Conservation (phyloP, 345 rosid species). For the Moricandia arvensis region DNA sequence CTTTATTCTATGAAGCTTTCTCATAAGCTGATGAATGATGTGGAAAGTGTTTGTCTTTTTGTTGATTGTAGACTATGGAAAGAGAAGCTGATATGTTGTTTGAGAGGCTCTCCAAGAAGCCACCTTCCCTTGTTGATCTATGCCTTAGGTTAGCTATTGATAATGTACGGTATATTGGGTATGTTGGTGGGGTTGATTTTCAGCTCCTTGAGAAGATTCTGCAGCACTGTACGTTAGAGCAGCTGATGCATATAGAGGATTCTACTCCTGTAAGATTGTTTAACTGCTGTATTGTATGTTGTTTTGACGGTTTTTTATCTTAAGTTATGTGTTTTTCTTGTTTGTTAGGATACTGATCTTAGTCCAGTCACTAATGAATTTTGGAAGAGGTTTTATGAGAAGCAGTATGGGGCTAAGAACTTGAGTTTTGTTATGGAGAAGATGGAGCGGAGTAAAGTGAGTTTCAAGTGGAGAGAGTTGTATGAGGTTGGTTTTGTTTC, state of each 20-base stretch:
- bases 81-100: conserved; percentile 25
- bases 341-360: conserved; percentile 69
- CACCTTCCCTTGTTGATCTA: conserved; percentile 81
- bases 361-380: conserved; percentile 69
- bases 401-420: conserved; percentile 49
- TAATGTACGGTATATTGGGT: conserved; percentile 69
- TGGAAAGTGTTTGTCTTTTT: neutral
- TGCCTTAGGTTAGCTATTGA: conserved; percentile 58
- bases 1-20: neutral
- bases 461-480: conserved; percentile 62
- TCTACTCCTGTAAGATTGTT: conserved; percentile 48
- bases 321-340: neutral
- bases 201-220: conserved; percentile 72
- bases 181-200: conserved; percentile 80
- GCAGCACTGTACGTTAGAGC: conserved; percentile 71
- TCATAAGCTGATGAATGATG: neutral
- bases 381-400: conserved; percentile 75
- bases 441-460: conserved; percentile 54
- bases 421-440: conserved; percentile 45
- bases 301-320: neutral
- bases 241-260: conserved; percentile 72
- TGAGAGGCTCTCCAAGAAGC: conserved; percentile 31
- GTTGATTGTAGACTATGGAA: neutral
- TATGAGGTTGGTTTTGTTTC: conserved; percentile 53
- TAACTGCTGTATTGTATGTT: neutral